Conservation (phyloP, 305 asterid genomes). For the Solanum chacoense region DNA sequence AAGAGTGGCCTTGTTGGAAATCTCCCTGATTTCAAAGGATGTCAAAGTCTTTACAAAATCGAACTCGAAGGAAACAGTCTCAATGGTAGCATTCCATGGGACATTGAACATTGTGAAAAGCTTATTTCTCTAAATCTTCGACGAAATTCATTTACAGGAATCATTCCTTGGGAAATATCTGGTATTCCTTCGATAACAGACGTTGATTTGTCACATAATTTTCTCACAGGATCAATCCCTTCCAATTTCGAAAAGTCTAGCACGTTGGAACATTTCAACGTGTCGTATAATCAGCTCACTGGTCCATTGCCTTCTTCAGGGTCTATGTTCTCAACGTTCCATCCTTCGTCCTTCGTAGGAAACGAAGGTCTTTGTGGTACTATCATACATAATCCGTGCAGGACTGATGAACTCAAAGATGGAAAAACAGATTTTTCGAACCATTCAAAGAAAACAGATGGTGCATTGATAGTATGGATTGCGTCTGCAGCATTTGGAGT, state of each 20-base stretch:
- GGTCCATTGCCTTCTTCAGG: constrained; percentile 77
- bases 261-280: constrained; percentile 70
- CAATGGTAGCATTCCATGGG: constrained; percentile 69
- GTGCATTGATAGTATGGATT: constrained; percentile 62
- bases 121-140: constrained; percentile 42
- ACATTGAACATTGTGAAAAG: constrained; percentile 66
- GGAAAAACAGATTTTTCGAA: constrained; percentile 21
- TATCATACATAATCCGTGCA: constrained; percentile 42
- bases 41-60: constrained; percentile 40
- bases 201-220: constrained; percentile 61
- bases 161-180: constrained; percentile 87
- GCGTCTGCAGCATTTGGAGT: constrained; percentile 57
- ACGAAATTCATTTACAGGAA: constrained; percentile 56
- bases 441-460: constrained; percentile 46
- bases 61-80: constrained; percentile 63
- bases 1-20: constrained; percentile 28
- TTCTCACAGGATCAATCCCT: constrained; percentile 66
- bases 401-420: constrained; percentile 9
- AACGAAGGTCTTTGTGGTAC: constrained; percentile 77
- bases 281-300: constrained; percentile 68
- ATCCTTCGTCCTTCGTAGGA: constrained; percentile 65
- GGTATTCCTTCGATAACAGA: constrained; percentile 54
- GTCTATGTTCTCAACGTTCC: constrained; percentile 42
- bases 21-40: constrained; percentile 64
- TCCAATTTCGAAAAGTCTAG: constrained; percentile 59